phyloP scores from a whole-genome alignment of 2,329 filamentous ascomycete genomes.

The Pseudogymnoascus sp. region DNA sequence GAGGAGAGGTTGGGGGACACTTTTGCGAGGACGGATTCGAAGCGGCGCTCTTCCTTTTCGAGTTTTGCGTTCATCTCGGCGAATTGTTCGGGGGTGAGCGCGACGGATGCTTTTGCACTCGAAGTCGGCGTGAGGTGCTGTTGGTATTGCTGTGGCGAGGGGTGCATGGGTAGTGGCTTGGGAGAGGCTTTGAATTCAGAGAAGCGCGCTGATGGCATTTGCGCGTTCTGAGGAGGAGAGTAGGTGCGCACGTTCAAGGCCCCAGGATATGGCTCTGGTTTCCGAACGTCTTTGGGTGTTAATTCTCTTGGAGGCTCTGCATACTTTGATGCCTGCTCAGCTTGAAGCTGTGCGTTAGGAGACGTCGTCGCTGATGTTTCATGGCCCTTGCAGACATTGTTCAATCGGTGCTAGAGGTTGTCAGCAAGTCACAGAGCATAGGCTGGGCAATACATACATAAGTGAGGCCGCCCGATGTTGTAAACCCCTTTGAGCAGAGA shows the following conservation, averaged over 20 bases:
- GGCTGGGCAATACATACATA: neutral
- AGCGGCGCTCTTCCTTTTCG: neutral
- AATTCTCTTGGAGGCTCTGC: neutral
- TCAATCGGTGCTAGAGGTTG: neutral
- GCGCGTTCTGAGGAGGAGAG: neutral
- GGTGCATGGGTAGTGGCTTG: neutral
- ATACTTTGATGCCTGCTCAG: neutral
- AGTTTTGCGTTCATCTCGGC: neutral
- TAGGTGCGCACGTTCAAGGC: neutral
- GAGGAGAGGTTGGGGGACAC: neutral
- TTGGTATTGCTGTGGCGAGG: neutral
- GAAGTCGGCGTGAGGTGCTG: neutral
- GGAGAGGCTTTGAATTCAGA: neutral
- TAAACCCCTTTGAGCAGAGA: neutral
- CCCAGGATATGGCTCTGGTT: neutral
- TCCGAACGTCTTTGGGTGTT: neutral
- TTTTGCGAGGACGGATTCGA: neutral
- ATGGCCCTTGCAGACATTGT: neutral
- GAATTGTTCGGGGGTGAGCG: neutral
- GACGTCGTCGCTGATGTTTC: neutral
- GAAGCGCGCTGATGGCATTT: neutral
- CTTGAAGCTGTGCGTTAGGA: neutral
- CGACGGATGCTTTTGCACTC: neutral
- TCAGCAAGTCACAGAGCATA: neutral
- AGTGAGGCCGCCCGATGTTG: neutral